Conservation (phyloP, 352 stramenopile species). For the Globisporangium canariense region DNA sequence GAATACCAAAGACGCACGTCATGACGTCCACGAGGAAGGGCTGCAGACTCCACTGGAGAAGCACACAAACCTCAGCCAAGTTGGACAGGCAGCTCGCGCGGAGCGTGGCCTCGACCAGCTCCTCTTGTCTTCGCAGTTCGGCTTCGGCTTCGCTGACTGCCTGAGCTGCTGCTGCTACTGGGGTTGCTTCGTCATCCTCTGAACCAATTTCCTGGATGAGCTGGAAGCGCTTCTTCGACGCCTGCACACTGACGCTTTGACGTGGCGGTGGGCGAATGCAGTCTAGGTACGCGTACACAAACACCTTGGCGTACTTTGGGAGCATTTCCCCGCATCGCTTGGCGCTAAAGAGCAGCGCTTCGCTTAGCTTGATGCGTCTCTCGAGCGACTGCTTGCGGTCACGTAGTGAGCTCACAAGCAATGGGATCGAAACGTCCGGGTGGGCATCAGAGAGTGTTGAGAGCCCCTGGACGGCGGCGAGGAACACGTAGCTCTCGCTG, state of each 20-base stretch:
- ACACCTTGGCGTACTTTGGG: conserved; percentile 61
- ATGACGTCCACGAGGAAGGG: conserved; percentile 75
- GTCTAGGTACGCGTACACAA: conserved; percentile 80
- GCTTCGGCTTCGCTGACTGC: conserved; percentile 4
- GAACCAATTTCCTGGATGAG: conserved; percentile 55
- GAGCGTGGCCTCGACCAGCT: conserved; percentile 53
- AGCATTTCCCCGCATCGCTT: conserved; percentile 74
- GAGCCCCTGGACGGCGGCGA: conserved; percentile 77
- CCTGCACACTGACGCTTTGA: not conserved
- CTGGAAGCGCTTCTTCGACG: conserved; percentile 26
- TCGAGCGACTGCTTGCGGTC: conserved; percentile 51
- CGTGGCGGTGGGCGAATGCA: conserved; percentile 51
- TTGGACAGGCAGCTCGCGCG: conserved; percentile 87
- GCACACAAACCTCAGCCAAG: conserved; percentile 72
- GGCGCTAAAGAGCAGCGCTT: conserved; percentile 76
- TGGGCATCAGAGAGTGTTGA: conserved; percentile 58
- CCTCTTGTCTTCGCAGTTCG: conserved; percentile 19
- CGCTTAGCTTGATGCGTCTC: conserved; percentile 80
- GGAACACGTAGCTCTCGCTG: conserved; percentile 80
- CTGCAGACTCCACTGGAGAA: conserved; percentile 71
- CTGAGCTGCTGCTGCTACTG: not conserved
- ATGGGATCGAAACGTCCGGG: conserved; percentile 57
- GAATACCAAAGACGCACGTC: conserved; percentile 72
- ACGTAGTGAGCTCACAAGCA: conserved; percentile 48
- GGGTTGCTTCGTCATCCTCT: not conserved